Evolutionary conservation across 1,284 basidiomycete species (phyloP).

Genomic region (Anthracocystis setariae): DNA sequence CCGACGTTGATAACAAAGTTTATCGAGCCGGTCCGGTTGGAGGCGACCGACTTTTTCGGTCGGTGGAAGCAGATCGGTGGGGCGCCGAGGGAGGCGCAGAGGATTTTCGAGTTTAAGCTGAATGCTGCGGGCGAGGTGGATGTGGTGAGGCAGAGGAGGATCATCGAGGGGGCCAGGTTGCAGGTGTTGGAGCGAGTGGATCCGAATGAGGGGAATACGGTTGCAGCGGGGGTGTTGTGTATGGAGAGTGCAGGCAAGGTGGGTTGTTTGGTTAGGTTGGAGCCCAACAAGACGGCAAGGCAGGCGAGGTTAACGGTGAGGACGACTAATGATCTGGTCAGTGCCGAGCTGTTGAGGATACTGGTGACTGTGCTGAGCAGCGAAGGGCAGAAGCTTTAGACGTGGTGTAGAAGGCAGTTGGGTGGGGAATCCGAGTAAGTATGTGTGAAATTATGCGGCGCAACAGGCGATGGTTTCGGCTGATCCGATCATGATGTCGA

Average conservation of each 20-base stretch:
- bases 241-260: constrained; percentile 88
- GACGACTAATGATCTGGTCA: constrained; percentile 93
- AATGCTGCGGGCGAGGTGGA: constrained; percentile 76
- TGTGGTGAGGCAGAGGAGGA: constrained; percentile 76
- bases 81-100: constrained; percentile 85
- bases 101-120: constrained; percentile 82
- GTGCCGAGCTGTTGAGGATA: constrained; percentile 76
- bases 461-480: too few species aligned
- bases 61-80: constrained; percentile 97
- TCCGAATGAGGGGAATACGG: constrained; percentile 79
- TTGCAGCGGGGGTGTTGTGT: constrained; percentile 91
- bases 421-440: too few species aligned
- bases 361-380: constrained; percentile 37
- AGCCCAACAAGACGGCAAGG: constrained; percentile 94
- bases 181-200: constrained; percentile 76
- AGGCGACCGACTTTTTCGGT: constrained; percentile 89
- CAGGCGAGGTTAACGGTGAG: constrained; percentile 91
- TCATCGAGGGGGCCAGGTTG: constrained; percentile 81
- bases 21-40: constrained; percentile 88
- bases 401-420: too few species aligned
- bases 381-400: constrained; percentile 34
- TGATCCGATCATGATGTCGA: too few species aligned
- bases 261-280: constrained; percentile 88
- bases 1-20: constrained; percentile 92
- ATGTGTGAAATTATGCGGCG: too few species aligned